Percentiles rank a stretch among this genome's conserved stretches.
These are phyloP conservation scores for Lunularia cruciata DNA, from an alignment of 225 moss, liverwort and hornwort genomes.

Conservation along the genomic window DNA sequence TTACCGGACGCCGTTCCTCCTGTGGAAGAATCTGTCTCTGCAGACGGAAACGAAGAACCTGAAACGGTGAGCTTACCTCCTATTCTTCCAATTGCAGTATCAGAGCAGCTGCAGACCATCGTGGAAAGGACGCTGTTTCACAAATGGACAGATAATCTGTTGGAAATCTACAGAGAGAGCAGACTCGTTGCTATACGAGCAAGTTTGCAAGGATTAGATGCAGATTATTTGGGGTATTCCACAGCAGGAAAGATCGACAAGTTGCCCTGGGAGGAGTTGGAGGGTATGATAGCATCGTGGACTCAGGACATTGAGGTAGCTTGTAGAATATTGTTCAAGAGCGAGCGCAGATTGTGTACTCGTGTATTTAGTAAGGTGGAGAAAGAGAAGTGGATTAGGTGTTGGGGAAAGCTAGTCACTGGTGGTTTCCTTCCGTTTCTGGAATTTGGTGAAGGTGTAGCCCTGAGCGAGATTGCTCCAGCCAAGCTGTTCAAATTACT, in stretches of 20 bases:
- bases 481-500: slow-evolving; percentile 86
- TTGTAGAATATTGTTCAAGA: slow-evolving; percentile 67
- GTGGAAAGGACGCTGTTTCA: slow-evolving; percentile 58
- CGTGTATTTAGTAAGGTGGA: slow-evolving; percentile 72
- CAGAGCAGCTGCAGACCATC: slow-evolving; percentile 66
- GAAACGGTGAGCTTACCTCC: slow-evolving; percentile 20
- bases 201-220: slow-evolving; percentile 54
- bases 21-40: background rate
- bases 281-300: slow-evolving; percentile 76
- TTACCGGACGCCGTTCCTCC: slow-evolving; percentile 47
- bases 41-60: background rate
- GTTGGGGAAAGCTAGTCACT: slow-evolving; percentile 59
- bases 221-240: slow-evolving; percentile 53
- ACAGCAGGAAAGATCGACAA: slow-evolving; percentile 53
- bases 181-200: slow-evolving; percentile 52
- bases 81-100: slow-evolving; percentile 43
- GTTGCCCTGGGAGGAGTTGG: slow-evolving; percentile 75
- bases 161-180: slow-evolving; percentile 61
- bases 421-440: slow-evolving; percentile 71
- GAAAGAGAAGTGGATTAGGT: slow-evolving; percentile 69
- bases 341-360: slow-evolving; percentile 68
- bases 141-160: slow-evolving; percentile 56
- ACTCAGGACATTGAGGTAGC: slow-evolving; percentile 73
- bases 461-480: slow-evolving; percentile 68
- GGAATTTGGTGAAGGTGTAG: slow-evolving; percentile 77